Conservation (phyloP, 2,329 filamentous ascomycete genomes). For the Ophiocordyceps camponoti-floridani region DNA sequence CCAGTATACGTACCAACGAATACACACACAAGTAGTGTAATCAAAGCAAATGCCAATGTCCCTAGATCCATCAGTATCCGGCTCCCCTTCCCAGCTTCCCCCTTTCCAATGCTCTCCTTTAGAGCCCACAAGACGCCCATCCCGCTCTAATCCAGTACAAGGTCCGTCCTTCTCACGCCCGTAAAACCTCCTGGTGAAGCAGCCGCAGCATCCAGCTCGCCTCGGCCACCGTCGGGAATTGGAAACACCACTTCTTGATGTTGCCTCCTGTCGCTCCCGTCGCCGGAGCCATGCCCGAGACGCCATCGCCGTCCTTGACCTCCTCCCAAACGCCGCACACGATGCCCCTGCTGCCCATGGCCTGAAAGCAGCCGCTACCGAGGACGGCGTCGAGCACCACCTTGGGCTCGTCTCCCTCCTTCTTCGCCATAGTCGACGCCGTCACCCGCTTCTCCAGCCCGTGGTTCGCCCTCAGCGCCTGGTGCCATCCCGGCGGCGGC, state of each 20-base stretch:
- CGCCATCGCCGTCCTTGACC: slow-evolving; percentile 42
- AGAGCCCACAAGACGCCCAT: not conserved
- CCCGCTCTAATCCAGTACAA: not conserved
- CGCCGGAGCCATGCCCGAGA: slow-evolving; percentile 31
- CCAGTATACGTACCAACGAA: not conserved
- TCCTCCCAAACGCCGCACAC: slow-evolving; percentile 80
- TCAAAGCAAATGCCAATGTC: too few relatives aligned
- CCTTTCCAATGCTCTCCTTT: not conserved
- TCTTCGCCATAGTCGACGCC: slow-evolving; percentile 53
- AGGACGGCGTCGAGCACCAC: slow-evolving; percentile 68
- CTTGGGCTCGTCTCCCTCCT: slow-evolving; percentile 31
- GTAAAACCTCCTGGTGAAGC: slow-evolving; percentile 34
- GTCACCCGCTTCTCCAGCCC: slow-evolving; percentile 73
- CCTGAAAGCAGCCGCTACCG: slow-evolving; percentile 67
- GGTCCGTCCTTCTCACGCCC: not conserved
- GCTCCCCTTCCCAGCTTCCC: not conserved
- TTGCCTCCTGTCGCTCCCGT: slow-evolving; percentile 33
- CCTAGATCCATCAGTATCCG: too few relatives aligned
- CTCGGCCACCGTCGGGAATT: slow-evolving; percentile 33
- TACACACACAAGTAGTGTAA: too few relatives aligned
- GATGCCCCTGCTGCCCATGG: slow-evolving; percentile 70
- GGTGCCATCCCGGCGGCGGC: slow-evolving; percentile 44
- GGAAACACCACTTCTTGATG: slow-evolving; percentile 47
- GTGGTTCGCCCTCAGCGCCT: slow-evolving; percentile 40
- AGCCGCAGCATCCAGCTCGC: slow-evolving; percentile 37